Evolutionary conservation across 164 flowering plant genomes (phyloP), one percentile per base, ranked within the genome.

Genomic region (Houttuynia cordata): DNA sequence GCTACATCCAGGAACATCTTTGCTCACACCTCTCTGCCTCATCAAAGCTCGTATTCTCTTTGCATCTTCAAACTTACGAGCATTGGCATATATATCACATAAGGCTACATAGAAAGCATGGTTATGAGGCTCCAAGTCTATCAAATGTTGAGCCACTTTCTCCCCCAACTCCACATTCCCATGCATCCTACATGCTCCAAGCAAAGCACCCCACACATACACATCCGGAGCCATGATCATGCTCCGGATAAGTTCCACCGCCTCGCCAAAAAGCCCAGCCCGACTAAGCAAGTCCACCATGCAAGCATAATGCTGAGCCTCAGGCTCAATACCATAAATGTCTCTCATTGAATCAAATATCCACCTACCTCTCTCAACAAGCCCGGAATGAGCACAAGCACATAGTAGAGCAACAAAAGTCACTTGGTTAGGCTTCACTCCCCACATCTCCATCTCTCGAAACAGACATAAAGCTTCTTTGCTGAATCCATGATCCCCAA

Each of bases 131-230:
- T 75, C 79, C 56, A 75, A 57, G 19, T 58, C 62, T n/a, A 70
- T 60, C n/a, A n/a, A 19, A 1, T 68, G 59, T 21, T 62, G 56
- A 21, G 71, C 24, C 24, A 78, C 64, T 37, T 66, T 60, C 67
- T 77, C 81, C 21, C 72, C 80, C 39, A 74, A 34, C 68, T 76
- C 70, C 15, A 74, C 66, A 71, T 76, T 73, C 50, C 71, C 74
- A 62, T 78, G 81, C 54, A 70, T 62, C 68, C 63, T 67, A 58
- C 84, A 81, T 34, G 79, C 68, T 47, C 76, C 79, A 61, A 80
- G 57, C 25, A 80, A 58, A 49, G 82, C 72, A 50, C 84, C 68
- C 79, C 78, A 80, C 5, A 76, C 51, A 41, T 68, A 41, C 1
- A 73, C 73, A 64, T 76, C 75, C 22, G 75, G 80, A 57, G 65